These are phyloP conservation scores for Talaromyces funiculosus DNA, from an alignment of 2,329 filamentous ascomycete species.

Conservation along the genomic window DNA sequence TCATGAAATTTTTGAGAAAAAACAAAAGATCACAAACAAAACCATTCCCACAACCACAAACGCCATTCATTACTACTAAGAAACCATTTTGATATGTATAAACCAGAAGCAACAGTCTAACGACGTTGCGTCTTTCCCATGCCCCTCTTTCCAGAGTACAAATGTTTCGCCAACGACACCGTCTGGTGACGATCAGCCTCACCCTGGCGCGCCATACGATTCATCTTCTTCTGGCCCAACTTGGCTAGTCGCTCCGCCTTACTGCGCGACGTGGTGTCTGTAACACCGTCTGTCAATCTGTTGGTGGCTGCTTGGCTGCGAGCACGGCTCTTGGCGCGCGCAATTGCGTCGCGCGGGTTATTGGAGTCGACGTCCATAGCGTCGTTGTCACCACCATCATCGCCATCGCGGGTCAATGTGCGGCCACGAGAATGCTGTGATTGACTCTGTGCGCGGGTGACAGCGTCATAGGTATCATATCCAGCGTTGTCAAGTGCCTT, in stretches of 20 bases:
- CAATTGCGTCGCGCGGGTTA: conserved; percentile 44
- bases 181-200: conserved; percentile 89
- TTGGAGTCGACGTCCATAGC: conserved; percentile 56
- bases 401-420: conserved; percentile 58
- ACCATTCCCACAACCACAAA: not conserved
- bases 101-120: conserved; percentile 19
- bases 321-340: conserved; percentile 68
- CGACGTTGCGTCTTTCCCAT: conserved; percentile 71
- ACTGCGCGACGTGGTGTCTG: conserved; percentile 57
- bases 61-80: not conserved
- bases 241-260: conserved; percentile 86
- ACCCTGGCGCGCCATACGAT: conserved; percentile 93
- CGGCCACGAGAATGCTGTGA: conserved; percentile 59
- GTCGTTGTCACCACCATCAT: conserved; percentile 63
- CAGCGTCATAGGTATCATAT: conserved; percentile 66
- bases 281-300: conserved; percentile 51
- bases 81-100: not conserved
- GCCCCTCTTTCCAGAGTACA: conserved; percentile 86
- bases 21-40: not conserved
- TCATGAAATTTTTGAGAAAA: not conserved
- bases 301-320: conserved; percentile 49
- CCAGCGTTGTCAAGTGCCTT: conserved; percentile 78
- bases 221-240: conserved; percentile 96
- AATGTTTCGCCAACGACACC: conserved; percentile 77
- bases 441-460: conserved; percentile 62